Conservation (phyloP, 1,284 basidiomycete species). For the Pseudozyma sp. region DNA sequence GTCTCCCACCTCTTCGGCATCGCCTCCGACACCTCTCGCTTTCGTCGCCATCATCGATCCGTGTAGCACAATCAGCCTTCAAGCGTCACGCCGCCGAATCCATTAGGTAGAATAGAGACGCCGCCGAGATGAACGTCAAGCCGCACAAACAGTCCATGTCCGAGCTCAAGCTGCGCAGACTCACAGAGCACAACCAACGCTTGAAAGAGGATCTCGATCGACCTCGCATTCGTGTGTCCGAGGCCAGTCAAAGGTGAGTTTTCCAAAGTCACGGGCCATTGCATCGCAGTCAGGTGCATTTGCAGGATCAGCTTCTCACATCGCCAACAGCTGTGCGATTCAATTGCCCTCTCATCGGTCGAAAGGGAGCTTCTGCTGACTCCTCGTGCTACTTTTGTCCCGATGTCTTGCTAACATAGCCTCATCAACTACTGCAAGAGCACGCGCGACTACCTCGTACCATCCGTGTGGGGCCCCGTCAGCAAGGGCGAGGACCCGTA, state of each 20-base stretch:
- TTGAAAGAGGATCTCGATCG: constrained; percentile 88
- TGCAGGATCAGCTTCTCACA: neutral
- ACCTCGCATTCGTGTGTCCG: constrained; percentile 87
- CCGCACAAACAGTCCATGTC: constrained; percentile 80
- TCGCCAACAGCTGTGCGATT: too few species aligned
- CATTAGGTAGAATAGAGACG: neutral
- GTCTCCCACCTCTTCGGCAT: neutral
- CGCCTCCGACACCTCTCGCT: neutral
- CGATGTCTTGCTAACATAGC: constrained; percentile 70
- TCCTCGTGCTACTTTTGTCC: neutral
- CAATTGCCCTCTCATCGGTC: neutral
- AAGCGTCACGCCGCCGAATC: neutral
- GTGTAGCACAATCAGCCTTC: neutral
- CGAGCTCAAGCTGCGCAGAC: constrained; percentile 91
- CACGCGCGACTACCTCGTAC: constrained; percentile 87
- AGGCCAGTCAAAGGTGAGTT: constrained; percentile 85
- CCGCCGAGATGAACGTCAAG: constrained; percentile 73
- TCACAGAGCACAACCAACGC: constrained; percentile 92
- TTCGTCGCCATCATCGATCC: neutral
- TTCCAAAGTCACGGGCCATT: neutral
- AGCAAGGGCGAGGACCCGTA: constrained; percentile 89
- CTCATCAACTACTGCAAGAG: constrained; percentile 90
- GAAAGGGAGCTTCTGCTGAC: constrained; percentile 1
- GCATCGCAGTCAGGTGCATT: neutral
- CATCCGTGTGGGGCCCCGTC: constrained; percentile 92